phyloP scores from a whole-genome alignment of 1,139 yeast species.

The Taphrina deformans region DNA sequence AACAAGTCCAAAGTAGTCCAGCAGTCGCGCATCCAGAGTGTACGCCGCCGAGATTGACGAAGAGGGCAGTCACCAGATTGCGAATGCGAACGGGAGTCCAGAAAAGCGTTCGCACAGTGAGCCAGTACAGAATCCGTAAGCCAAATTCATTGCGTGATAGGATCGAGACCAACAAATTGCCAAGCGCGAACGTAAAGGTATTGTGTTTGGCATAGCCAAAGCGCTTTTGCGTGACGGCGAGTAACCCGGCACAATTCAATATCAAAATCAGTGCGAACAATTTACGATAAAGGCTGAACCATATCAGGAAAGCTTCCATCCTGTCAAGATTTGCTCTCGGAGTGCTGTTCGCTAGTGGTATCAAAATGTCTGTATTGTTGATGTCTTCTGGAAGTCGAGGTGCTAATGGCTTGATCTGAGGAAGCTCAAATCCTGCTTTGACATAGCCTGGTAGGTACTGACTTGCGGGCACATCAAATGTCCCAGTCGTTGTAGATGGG shows the following conservation, averaged over 20 bases:
- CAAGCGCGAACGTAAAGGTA: conserved; percentile 23
- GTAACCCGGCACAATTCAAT: conserved; percentile 4
- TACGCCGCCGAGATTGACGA: conserved; percentile 28
- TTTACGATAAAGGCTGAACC: conserved; percentile 24
- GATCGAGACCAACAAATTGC: conserved; percentile 20
- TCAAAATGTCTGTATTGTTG: not conserved
- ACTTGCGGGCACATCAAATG: conserved; percentile 2
- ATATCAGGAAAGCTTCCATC: conserved; percentile 13
- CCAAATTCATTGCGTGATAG: conserved; percentile 18
- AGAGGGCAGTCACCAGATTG: conserved; percentile 15
- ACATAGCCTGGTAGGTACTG: conserved; percentile 7
- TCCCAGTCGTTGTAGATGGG: not conserved
- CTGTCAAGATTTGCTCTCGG: not conserved
- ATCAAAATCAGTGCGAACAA: not conserved
- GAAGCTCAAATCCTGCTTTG: conserved; percentile 1
- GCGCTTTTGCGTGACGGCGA: conserved; percentile 3
- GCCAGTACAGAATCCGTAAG: conserved; percentile 22
- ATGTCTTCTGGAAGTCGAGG: not conserved
- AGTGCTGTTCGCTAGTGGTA: not conserved
- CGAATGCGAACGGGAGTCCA: conserved; percentile 29
- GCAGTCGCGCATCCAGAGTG: conserved; percentile 30
- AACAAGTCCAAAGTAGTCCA: conserved; percentile 23
- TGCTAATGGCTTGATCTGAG: not conserved
- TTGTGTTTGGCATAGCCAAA: conserved; percentile 25
- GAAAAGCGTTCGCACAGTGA: conserved; percentile 12